Conservation (phyloP, 2,329 filamentous ascomycete genomes). For the Cercospora citrullina region DNA sequence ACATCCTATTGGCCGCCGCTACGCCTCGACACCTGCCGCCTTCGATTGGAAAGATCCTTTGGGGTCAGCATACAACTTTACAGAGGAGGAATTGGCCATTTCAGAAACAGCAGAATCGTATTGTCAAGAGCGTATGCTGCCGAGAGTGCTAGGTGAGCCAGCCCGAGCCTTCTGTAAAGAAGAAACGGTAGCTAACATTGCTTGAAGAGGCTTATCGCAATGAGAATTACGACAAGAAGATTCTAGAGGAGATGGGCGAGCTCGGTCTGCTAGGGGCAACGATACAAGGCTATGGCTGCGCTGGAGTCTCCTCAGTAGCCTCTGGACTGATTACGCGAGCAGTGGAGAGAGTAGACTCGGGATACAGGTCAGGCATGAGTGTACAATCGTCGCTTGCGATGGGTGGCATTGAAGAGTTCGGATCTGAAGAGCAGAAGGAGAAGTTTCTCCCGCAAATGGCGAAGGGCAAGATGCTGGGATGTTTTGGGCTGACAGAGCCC, state of each 20-base stretch:
- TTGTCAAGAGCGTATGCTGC: slow-evolving; percentile 84
- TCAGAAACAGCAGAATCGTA: slow-evolving; percentile 89
- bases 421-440: slow-evolving; percentile 83
- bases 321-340: slow-evolving; percentile 88
- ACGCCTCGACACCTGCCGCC: slow-evolving; percentile 44
- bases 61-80: slow-evolving; percentile 66
- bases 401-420: slow-evolving; percentile 88
- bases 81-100: slow-evolving; percentile 88
- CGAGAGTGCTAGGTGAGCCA: slow-evolving; percentile 74
- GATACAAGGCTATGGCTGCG: slow-evolving; percentile 84
- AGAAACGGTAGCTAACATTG: neutral
- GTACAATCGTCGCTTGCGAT: slow-evolving; percentile 92
- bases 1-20: slow-evolving; percentile 39
- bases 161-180: neutral
- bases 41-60: slow-evolving; percentile 96
- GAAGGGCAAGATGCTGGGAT: slow-evolving; percentile 77
- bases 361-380: slow-evolving; percentile 89
- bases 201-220: slow-evolving; percentile 75
- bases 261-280: slow-evolving; percentile 83
- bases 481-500: slow-evolving; percentile 87
- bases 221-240: slow-evolving; percentile 81
- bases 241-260: slow-evolving; percentile 89
- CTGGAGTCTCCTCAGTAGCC: slow-evolving; percentile 82
- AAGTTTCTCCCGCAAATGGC: slow-evolving; percentile 78
- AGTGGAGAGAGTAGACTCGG: slow-evolving; percentile 86